phyloP scores from a whole-genome alignment of 1,284 basidiomycete species.

The Moesziomyces antarcticus region DNA sequence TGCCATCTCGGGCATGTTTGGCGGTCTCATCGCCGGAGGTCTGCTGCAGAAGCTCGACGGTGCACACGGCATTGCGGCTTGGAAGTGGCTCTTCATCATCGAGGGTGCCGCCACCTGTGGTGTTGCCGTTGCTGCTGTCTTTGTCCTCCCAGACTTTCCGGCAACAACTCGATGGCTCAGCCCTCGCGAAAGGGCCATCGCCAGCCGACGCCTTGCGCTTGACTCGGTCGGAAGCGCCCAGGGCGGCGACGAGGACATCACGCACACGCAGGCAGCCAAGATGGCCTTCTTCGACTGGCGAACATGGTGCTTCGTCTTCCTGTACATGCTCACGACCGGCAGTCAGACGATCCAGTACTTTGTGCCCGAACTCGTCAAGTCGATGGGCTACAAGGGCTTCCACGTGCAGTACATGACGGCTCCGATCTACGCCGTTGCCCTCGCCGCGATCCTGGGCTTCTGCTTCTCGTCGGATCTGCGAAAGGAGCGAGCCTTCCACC shows the following conservation, averaged over 20 bases:
- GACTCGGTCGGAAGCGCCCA: constrained; percentile 18
- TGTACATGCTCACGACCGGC: constrained; percentile 68
- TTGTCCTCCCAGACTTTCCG: constrained; percentile 42
- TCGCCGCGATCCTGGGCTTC: constrained; percentile 22
- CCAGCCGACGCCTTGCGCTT: constrained; percentile 14
- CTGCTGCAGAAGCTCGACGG: constrained; percentile 16
- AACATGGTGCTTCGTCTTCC: constrained; percentile 66
- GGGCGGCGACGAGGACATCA: constrained; percentile 16
- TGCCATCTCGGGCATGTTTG: constrained; percentile 31
- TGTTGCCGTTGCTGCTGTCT: constrained; percentile 17
- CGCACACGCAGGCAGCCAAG: constrained; percentile 68
- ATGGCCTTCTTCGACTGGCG: constrained; percentile 68
- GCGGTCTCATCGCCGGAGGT: constrained; percentile 20
- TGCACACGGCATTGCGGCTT: constrained; percentile 16
- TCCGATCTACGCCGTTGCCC: constrained; percentile 31
- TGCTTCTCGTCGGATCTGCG: constrained; percentile 67
- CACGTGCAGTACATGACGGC: constrained; percentile 33
- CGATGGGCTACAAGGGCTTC: constrained; percentile 54
- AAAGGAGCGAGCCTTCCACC: constrained; percentile 68
- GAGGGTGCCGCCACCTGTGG: constrained; percentile 28
- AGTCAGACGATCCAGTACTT: constrained; percentile 38
- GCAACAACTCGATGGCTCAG: constrained; percentile 35
- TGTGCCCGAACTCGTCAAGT: constrained; percentile 54
- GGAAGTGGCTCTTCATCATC: constrained; percentile 43
- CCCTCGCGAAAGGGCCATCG: constrained; percentile 21